Evolutionary conservation across 169 alveolate genomes (phyloP).

Genomic region (Eimeria sp.): DNA sequence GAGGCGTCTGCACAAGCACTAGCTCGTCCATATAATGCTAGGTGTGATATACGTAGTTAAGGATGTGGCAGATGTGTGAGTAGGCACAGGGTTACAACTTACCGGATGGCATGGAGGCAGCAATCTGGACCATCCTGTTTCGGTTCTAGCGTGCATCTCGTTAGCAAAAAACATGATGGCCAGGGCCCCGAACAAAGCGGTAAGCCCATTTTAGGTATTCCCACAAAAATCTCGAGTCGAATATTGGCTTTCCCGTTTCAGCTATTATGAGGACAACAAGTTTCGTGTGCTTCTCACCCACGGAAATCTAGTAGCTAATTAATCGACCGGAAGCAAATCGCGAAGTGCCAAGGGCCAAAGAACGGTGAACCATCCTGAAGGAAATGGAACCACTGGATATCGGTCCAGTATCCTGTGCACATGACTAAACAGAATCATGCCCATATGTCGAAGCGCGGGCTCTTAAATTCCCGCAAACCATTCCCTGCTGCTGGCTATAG

Average conservation of each 20-base stretch:
- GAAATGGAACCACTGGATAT: neutral
- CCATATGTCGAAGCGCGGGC: neutral
- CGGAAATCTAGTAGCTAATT: neutral
- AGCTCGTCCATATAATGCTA: neutral
- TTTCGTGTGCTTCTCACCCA: neutral
- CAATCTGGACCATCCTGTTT: neutral
- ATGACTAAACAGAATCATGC: too few species aligned
- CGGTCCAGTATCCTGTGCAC: neutral
- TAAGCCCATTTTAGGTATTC: neutral
- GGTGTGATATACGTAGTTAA: neutral
- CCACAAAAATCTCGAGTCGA: neutral
- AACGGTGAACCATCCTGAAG: neutral
- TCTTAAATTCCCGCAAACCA: neutral
- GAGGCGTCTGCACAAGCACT: neutral
- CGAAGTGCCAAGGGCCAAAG: neutral
- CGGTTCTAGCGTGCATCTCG: neutral
- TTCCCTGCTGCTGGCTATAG: neutral
- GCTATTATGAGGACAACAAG: neutral
- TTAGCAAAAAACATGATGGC: neutral
- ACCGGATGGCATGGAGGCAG: neutral
- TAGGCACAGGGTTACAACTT: neutral
- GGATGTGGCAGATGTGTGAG: neutral
- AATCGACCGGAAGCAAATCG: neutral
- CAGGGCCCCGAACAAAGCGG: neutral
- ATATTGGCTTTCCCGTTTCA: neutral